Evolutionary conservation across 208 protist species (phyloP), one percentile per base, ranked within the genome.

Genomic region (Leptomonas seymouri): DNA sequence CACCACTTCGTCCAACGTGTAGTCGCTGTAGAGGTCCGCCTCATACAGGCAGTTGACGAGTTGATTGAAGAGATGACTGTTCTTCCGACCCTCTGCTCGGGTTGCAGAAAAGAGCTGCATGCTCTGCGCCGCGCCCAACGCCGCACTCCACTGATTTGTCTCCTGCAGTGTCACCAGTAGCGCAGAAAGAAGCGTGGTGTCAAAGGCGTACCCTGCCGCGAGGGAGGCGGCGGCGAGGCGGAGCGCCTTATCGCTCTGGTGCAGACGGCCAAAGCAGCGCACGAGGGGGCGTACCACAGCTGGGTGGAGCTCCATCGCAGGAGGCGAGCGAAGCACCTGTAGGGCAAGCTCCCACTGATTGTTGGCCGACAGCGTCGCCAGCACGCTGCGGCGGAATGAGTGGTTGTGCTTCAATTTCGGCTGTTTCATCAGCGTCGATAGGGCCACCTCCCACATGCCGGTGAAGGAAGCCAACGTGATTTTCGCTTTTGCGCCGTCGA

Each of bases 401-500:
- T 60, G 2, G 53, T 46, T 82, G 23, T 71, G 23, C 0, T 62
- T 53, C 39, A 96, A 63, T 12, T 51, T 49, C 15, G 79, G 76
- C 51, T 91, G 73, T 4, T n/a, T 30, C 30, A 69, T 50, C 23
- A 85, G 74, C 8, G 89, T 56, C n/a, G 54, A 7, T 18, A 93
- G 57, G 0, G 85, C 84, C 54, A 81, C 67, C 63, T 93, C 89
- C 89, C 91, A 96, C 71, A 94, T 86, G 39, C 87, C 85, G 0
- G 85, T 81, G 74, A 79, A 87, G 28, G 76, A 80, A 4, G 91
- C 86, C 21, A 93, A 70, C 2, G 82, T 57, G 6, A 96, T 50
- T 34, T 84, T 79, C 12, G 84, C 75, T 34, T 83, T 67, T 3
- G 84, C 78, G n/a, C 87, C 87, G 3, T 85, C 55, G 48, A 68